Conservation (phyloP, 2,329 filamentous ascomycete genomes). For the Aspergillus pseudonomiae region DNA sequence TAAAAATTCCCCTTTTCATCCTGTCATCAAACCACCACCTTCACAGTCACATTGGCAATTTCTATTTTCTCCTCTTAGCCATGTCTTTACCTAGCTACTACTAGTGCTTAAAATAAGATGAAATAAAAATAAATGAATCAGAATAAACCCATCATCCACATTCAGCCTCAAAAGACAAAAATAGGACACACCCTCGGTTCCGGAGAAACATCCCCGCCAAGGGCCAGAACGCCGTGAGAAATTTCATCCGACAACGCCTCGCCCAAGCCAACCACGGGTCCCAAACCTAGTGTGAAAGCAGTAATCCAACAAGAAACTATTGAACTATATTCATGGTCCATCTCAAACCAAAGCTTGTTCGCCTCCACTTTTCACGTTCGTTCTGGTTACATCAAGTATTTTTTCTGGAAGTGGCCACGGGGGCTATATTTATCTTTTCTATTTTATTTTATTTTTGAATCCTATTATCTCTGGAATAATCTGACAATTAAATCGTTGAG, state of each 20-base stretch:
- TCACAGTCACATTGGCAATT: not conserved
- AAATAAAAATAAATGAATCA: not conserved
- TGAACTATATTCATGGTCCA: slow-evolving; percentile 1
- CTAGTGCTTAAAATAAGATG: not conserved
- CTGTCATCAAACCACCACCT: not conserved
- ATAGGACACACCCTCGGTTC: not conserved
- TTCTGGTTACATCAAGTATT: not conserved
- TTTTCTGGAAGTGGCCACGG: not conserved
- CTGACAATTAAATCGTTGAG: not conserved
- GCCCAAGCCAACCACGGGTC: no score
- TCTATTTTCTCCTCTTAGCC: not conserved
- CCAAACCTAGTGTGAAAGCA: not conserved
- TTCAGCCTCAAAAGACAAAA: not conserved
- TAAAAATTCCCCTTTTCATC: not conserved
- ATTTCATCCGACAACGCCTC: not conserved
- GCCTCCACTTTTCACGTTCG: not conserved
- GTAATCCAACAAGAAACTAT: not conserved
- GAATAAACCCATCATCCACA: not conserved
- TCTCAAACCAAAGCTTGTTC: not conserved
- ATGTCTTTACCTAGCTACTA: not conserved
- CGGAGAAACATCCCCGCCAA: not conserved
- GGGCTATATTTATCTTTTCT: not conserved
- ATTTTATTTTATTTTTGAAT: not conserved
- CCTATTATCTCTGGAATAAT: not conserved
- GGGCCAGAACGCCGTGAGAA: not conserved